phyloP scores from a whole-genome alignment of 2,329 filamentous ascomycete genomes.

The Scolecobasidium constrictum region DNA sequence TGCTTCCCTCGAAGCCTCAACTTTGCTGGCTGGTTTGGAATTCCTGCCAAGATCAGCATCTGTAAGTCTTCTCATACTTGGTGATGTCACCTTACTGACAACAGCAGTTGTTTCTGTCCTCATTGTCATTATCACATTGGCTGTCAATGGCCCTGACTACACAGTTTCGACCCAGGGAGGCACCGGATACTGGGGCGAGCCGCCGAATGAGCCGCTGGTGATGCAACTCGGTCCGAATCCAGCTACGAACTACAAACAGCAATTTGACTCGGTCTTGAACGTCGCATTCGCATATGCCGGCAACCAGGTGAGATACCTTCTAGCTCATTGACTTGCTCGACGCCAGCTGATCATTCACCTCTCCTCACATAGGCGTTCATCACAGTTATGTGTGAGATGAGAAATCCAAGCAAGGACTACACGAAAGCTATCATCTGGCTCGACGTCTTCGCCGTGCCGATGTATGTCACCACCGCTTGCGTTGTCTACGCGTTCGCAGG shows the following conservation, averaged over 20 bases:
- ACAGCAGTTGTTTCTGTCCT: conserved; percentile 25
- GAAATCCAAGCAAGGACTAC: conserved; percentile 22
- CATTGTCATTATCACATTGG: conserved; percentile 28
- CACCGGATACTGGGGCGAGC: no score
- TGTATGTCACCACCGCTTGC: conserved; percentile 24
- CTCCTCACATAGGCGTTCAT: conserved; percentile 29
- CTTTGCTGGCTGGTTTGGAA: no score
- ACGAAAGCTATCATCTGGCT: conserved; percentile 21
- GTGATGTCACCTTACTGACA: conserved; percentile 24
- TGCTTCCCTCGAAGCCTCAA: no score
- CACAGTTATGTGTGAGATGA: conserved; percentile 25
- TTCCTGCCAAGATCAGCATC: conserved; percentile 10
- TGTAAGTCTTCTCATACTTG: conserved; percentile 19
- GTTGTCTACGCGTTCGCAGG: conserved; percentile 23
- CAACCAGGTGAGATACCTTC: no score
- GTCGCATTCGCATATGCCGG: conserved; percentile 28
- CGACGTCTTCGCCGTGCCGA: conserved; percentile 22
- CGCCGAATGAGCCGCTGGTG: no score
- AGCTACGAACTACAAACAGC: conserved; percentile 21
- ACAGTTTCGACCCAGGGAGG: conserved; percentile 18
- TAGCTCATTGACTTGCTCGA: no score
- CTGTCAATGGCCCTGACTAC: conserved; percentile 18
- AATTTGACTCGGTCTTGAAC: conserved; percentile 18
- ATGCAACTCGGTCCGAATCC: conserved; percentile 21
- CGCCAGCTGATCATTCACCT: no score